Evolutionary conservation across 2,329 filamentous ascomycete species (phyloP), one percentile per base, ranked within the genome.

Genomic region (Trichoderma breve): DNA sequence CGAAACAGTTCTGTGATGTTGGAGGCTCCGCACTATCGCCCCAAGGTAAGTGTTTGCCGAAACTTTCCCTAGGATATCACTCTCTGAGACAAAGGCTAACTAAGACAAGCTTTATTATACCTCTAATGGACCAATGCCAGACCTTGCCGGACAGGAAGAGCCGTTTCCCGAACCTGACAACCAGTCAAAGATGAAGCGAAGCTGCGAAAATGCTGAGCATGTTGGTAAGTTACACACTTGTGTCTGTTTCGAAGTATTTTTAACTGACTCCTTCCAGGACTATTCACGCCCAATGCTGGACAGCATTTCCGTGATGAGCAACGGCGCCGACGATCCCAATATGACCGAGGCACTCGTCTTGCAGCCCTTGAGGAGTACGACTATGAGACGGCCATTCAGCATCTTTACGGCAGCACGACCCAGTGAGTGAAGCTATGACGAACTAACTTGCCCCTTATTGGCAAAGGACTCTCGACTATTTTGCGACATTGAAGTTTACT

Each of bases 1-100:
- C 91, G 96, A 43, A 99, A 99, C 83, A 97, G 94, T 51, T 95
- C 94, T 0, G 94, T 99, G 34, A 98, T 98, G 94, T 86, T 95
- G 1, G 95, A 98, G 82, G 88, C 90, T 12, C 86, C 89, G 0
- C 90, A 92, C 67, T 97, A 94, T 77, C 91, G 94, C 1, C 96
- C 96, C 0, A 97, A 97, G 86, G 92, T 94, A 80, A 75, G 79
- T 73, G 5, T 53, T 15, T 34, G 14, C 36, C 8, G 2, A 32
- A 1, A 21, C 21, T n/a, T 12, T 6, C 26, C n/a, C 12, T 34
- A 14, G 9, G 6, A 7, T 39, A n/a, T n/a, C 14, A 9, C 1
- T 14, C 18, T 15, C 0, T 7, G 11, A 28, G n/a, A 8, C 11
- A 32, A 26, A 53, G 21, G 18, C 57, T 70, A 58, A 70, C 28